Conservation (phyloP, 345 rosid species). For the Eucalyptus urophylla region DNA sequence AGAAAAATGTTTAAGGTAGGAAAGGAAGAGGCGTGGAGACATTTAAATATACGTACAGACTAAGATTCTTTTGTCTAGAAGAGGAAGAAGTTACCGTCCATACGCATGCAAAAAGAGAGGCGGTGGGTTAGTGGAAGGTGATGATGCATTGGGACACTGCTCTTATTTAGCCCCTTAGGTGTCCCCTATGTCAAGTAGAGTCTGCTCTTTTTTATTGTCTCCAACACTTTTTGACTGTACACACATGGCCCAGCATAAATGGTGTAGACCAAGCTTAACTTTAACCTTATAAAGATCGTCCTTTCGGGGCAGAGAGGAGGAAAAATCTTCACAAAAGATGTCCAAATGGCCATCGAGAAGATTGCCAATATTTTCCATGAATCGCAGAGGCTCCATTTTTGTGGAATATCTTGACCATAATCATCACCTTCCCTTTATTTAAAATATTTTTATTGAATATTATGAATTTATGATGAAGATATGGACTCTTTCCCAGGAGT, state of each 20-base stretch:
- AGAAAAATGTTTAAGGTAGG: background rate
- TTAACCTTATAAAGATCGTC: background rate
- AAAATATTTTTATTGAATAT: background rate
- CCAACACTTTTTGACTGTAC: background rate
- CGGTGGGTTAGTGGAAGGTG: slow-evolving; percentile 6
- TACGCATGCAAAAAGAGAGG: slow-evolving; percentile 6
- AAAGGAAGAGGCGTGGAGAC: background rate
- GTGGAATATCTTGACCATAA: background rate
- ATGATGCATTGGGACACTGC: background rate
- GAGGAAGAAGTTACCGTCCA: background rate
- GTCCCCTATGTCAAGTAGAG: background rate
- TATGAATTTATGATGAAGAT: background rate
- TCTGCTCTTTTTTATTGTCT: background rate
- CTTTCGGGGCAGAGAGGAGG: background rate
- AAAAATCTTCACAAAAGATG: background rate
- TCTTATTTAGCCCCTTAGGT: background rate
- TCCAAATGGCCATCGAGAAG: background rate
- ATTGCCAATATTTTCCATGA: background rate
- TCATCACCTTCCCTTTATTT: background rate
- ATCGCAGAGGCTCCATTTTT: background rate
- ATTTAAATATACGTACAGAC: background rate
- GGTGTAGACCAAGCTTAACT: background rate
- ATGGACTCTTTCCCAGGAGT: background rate
- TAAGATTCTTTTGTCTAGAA: background rate
- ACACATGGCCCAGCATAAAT: background rate